Evolutionary conservation across 352 stramenopile genomes (phyloP), one percentile per base, ranked within the genome.

Genomic region (Globisporangium abappressorium): DNA sequence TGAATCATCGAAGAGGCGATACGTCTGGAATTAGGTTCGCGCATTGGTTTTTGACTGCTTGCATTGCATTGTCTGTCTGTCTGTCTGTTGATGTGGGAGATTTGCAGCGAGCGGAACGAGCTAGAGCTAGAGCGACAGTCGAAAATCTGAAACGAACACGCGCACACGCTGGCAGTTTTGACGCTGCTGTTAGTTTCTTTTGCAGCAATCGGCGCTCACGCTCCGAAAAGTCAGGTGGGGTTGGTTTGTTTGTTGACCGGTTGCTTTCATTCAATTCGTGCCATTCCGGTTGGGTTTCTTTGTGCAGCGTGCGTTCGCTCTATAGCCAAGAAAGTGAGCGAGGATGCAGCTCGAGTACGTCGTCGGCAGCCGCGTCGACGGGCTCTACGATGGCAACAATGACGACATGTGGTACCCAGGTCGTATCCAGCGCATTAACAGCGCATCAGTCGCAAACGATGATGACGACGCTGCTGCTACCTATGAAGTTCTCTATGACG

Each of bases 381-480:
- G 82, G 1, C 77, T 95, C 47, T 95, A 95, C 55, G 87, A 91
- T 73, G 82, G 81, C 70, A 93, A 93, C 69, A 75, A 67, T 9
- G 84, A 91, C 69, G 84, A 91, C 53, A 82, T 92, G 69, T 93
- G 87, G 86, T 94, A 94, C 59, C 84, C 85, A 1, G 88, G 78
- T 9, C 66, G 71, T 20, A 71, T 94, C 62, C 70, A 72, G 26
- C 65, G 64, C 18, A 66, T 81, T 41, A 60, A 89, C 62, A 60
- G 14, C 15, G 11, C 54, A 20, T 47, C 14, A 47, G 38, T 12
- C 12, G 38, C 38, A 20, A 47, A 47, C 0, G 65, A 59, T n/a
- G 62, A 75, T 33, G 56, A 57, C 56, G 54, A 57, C 15, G 38
- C 57, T 12, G 43, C 64, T 26, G 34, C 34, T 18, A 75, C 63